Conservation (phyloP, 2,329 filamentous ascomycete species). For the Phaeophleospora eucalypticola region DNA sequence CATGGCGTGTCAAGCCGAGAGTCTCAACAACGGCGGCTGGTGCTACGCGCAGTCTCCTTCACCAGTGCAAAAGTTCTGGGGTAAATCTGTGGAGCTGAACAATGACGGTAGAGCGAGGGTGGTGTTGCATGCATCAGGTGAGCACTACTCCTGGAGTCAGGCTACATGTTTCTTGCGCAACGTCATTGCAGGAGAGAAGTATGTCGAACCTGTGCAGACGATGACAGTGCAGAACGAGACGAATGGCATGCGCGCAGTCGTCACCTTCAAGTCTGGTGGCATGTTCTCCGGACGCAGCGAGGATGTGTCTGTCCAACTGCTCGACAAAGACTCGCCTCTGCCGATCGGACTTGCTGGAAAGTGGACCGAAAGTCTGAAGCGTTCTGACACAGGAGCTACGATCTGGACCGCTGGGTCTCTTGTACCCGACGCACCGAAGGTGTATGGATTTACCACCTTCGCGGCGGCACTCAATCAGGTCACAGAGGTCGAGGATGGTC, state of each 20-base stretch:
- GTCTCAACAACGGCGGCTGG: conserved; percentile 60
- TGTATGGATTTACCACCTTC: conserved; percentile 85
- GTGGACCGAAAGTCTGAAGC: conserved; percentile 72
- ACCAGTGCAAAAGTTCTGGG: conserved; percentile 97
- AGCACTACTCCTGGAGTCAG: conserved; percentile 82
- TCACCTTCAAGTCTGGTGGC: conserved; percentile 88
- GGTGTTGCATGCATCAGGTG: conserved; percentile 63
- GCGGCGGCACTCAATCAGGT: conserved; percentile 84
- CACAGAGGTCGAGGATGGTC: conserved; percentile 70
- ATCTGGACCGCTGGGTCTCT: conserved; percentile 77
- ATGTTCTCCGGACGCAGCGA: conserved; percentile 96
- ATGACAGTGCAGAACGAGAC: conserved; percentile 84
- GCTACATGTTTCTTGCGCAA: conserved; percentile 91
- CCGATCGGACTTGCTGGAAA: conserved; percentile 70
- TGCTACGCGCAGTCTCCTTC: conserved; percentile 81
- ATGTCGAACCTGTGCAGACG: conserved; percentile 87
- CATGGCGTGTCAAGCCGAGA: conserved; percentile 87
- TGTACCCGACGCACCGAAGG: conserved; percentile 71
- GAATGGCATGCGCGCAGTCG: conserved; percentile 75
- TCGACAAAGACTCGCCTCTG: conserved; percentile 61
- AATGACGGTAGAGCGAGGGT: conserved; percentile 84
- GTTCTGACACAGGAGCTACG: conserved; percentile 60
- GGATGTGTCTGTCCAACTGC: conserved; percentile 75
- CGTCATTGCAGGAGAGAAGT: conserved; percentile 96
- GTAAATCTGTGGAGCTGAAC: conserved; percentile 89